Percentiles rank a stretch among this genome's conserved stretches.
These are phyloP conservation scores for Xylona heveae DNA, from an alignment of 495 filamentous ascomycete species.

Conservation along the genomic window DNA sequence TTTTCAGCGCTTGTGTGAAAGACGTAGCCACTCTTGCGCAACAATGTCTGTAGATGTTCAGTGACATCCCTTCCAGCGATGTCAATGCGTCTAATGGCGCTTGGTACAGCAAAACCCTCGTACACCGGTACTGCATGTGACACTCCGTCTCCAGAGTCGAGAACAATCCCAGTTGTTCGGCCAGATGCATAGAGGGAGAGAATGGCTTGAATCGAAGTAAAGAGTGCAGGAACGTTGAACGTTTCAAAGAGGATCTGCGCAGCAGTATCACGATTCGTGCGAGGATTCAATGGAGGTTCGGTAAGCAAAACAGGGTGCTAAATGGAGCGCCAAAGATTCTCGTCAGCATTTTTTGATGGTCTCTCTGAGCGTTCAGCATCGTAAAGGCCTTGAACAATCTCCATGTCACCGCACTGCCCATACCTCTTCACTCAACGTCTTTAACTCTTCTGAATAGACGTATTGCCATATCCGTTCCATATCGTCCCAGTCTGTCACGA, in stretches of 20 bases:
- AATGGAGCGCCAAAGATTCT: too few relatives aligned
- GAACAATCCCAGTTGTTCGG: constrained; percentile 85
- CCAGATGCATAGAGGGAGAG: constrained; percentile 92
- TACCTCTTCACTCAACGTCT: constrained; percentile 91
- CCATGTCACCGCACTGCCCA: too few relatives aligned
- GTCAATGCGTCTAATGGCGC: constrained; percentile 84
- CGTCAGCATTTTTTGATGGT: too few relatives aligned
- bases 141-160: constrained; percentile 91
- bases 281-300: constrained; percentile 89
- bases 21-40: constrained; percentile 81
- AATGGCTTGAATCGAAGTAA: constrained; percentile 92
- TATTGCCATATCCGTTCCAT: constrained; percentile 99
- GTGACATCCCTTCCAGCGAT: constrained; percentile 97
- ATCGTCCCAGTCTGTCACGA: constrained; percentile 98
- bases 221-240: constrained; percentile 92
- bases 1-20: constrained; percentile 98
- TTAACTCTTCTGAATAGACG: constrained; percentile 64
- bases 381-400: too few relatives aligned
- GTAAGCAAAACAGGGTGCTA: constrained; percentile 92
- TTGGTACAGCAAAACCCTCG: constrained; percentile 92
- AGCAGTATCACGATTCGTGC: constrained; percentile 86
- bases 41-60: constrained; percentile 76
- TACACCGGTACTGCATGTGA: constrained; percentile 96
- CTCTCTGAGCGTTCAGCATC: too few relatives aligned
- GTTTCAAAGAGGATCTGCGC: constrained; percentile 98